Conservation (phyloP, 768 basidiomycete genomes). For the Mycena venus region DNA sequence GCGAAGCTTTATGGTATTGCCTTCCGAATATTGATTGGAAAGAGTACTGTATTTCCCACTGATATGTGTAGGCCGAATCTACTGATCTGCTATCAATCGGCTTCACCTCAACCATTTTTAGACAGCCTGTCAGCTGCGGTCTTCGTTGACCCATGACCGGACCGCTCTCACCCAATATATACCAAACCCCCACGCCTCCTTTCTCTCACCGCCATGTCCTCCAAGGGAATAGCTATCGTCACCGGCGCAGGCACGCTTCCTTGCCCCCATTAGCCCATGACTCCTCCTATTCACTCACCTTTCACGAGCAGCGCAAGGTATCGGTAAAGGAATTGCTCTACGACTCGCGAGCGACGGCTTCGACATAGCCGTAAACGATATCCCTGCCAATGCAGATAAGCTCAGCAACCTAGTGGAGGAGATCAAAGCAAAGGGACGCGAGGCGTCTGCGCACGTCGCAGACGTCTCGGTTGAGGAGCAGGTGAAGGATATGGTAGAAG, state of each 20-base stretch:
- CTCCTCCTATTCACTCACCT: too few species aligned
- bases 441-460: neutral
- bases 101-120: too few species aligned
- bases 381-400: neutral
- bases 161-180: too few species aligned
- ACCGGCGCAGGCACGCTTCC: neutral
- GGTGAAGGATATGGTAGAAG: neutral
- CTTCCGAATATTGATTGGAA: too few species aligned
- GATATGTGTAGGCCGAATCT: too few species aligned
- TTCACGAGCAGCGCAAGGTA: neutral
- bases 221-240: neutral
- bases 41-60: too few species aligned
- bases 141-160: too few species aligned
- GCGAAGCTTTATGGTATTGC: too few species aligned
- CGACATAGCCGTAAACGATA: neutral
- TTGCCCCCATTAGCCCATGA: neutral
- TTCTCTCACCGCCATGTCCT: neutral
- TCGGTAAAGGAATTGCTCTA: neutral
- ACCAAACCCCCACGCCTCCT: too few species aligned
- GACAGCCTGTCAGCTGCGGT: too few species aligned
- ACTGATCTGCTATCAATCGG: too few species aligned
- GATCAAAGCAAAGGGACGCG: neutral
- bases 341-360: constrained; percentile 3
- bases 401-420: neutral
- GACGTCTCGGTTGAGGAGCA: neutral